Percentiles rank a stretch among this genome's conserved stretches.
Conservation (phyloP, 177 flowering plant genomes). For the Tripterygium wilfordii region DNA sequence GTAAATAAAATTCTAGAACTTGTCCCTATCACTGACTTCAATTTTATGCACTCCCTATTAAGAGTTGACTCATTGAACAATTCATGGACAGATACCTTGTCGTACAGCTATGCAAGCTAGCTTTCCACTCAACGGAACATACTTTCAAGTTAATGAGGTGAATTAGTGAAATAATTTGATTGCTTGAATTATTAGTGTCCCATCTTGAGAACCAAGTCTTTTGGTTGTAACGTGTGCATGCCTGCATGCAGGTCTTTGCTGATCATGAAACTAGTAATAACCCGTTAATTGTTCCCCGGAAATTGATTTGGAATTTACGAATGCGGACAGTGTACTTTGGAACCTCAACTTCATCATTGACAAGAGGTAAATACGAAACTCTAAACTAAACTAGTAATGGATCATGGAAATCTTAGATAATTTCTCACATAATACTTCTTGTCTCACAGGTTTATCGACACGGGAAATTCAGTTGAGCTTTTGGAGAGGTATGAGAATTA, state of each 20-base stretch:
- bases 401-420: no score
- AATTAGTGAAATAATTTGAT: neutral
- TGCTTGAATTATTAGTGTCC: neutral
- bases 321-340: slow-evolving; percentile 62
- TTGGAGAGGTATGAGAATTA: slow-evolving; percentile 48
- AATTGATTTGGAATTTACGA: slow-evolving; percentile 47
- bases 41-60: slow-evolving; percentile 2
- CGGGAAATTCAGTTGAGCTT: slow-evolving; percentile 48
- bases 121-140: slow-evolving; percentile 59
- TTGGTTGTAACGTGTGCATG: neutral
- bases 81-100: slow-evolving; percentile 35
- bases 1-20: slow-evolving; percentile 17
- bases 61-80: neutral
- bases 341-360: slow-evolving; percentile 46
- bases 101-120: slow-evolving; percentile 35
- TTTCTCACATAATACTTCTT: neutral
- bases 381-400: neutral
- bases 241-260: slow-evolving; percentile 65
- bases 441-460: slow-evolving; percentile 33
- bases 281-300: slow-evolving; percentile 62
- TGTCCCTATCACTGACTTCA: neutral
- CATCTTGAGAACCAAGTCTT: neutral
- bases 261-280: slow-evolving; percentile 67
- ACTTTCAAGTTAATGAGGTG: slow-evolving; percentile 60
- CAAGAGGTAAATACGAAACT: slow-evolving; percentile 37